A percentile compares a stretch with the other conserved stretches of the same genome.
These are phyloP conservation scores for Rhypophila decipiens DNA, from an alignment of 495 filamentous ascomycete species.

Conservation along the genomic window DNA sequence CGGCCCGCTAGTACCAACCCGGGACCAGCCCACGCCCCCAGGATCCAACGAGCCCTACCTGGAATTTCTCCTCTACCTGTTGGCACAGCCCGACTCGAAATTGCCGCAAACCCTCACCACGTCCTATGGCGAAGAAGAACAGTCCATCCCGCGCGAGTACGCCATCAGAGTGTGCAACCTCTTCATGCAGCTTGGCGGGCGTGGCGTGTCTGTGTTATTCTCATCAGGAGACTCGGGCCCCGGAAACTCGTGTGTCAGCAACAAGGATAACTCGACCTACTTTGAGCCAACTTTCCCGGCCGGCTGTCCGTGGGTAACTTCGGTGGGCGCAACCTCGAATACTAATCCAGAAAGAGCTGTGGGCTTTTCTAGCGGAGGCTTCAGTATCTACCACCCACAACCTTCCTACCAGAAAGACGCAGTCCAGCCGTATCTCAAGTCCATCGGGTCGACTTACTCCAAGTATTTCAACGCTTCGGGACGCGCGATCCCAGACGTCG, in stretches of 20 bases:
- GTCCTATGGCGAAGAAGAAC: slow-evolving; percentile 77
- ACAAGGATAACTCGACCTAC: slow-evolving; percentile 58
- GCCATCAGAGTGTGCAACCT: slow-evolving; percentile 65
- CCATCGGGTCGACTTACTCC: slow-evolving; percentile 15
- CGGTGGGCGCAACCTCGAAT: slow-evolving; percentile 61
- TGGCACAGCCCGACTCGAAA: slow-evolving; percentile 28
- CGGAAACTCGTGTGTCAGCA: slow-evolving; percentile 62
- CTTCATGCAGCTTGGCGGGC: slow-evolving; percentile 56
- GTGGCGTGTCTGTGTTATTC: slow-evolving; percentile 71
- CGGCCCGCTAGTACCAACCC: slow-evolving; percentile 53
- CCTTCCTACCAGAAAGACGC: slow-evolving; percentile 55
- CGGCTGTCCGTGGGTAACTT: slow-evolving; percentile 67
- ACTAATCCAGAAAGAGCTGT: slow-evolving; percentile 55
- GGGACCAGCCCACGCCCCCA: slow-evolving; percentile 37
- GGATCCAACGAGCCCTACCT: slow-evolving; percentile 76
- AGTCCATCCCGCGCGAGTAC: slow-evolving; percentile 64
- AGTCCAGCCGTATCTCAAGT: slow-evolving; percentile 43
- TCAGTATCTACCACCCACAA: slow-evolving; percentile 58
- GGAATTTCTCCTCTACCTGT: slow-evolving; percentile 57
- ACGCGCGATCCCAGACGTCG: slow-evolving; percentile 68
- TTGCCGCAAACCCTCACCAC: slow-evolving; percentile 72
- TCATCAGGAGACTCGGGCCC: slow-evolving; percentile 67
- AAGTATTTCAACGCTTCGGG: slow-evolving; percentile 47
- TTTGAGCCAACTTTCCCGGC: slow-evolving; percentile 52
- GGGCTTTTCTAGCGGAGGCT: slow-evolving; percentile 51